phyloP scores from a whole-genome alignment of 257 asterid genomes.

The Euphrasia confusa region DNA sequence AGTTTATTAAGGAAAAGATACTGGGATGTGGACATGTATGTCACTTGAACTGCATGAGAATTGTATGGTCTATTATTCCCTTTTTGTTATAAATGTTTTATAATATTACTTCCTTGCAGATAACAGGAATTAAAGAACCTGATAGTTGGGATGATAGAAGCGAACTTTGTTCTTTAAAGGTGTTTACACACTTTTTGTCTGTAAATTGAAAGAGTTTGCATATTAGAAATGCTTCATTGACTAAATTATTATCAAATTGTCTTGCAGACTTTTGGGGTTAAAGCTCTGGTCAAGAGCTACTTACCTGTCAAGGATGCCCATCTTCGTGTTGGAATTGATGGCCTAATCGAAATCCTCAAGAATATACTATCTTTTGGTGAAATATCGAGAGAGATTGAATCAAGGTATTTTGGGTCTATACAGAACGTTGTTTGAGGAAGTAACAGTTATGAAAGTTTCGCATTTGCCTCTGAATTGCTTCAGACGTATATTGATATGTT shows the following conservation, averaged over 20 bases:
- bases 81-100: slow-evolving; percentile 20
- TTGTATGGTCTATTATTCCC: slow-evolving; percentile 10
- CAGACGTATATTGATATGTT: slow-evolving; percentile 13
- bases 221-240: background rate
- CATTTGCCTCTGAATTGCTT: slow-evolving; percentile 9
- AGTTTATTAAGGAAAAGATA: slow-evolving; percentile 69
- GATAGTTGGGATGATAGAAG: slow-evolving; percentile 87
- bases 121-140: slow-evolving; percentile 44
- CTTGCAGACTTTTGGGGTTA: slow-evolving; percentile 84
- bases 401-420: slow-evolving; percentile 50
- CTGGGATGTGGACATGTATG: slow-evolving; percentile 75
- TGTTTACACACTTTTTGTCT: slow-evolving; percentile 23
- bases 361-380: slow-evolving; percentile 75
- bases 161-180: slow-evolving; percentile 91
- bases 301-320: slow-evolving; percentile 94
- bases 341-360: slow-evolving; percentile 58
- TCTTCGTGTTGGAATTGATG: slow-evolving; percentile 86
- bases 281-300: slow-evolving; percentile 94
- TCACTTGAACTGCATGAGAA: slow-evolving; percentile 21
- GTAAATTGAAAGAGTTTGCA: slow-evolving; percentile 17
- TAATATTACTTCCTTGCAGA: slow-evolving; percentile 43
- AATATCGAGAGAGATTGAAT: slow-evolving; percentile 55
- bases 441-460: background rate
- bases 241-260: slow-evolving; percentile 18
- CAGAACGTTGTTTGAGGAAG: slow-evolving; percentile 11